Conservation (phyloP, 768 basidiomycete species). For the Nidularia pulvinata region DNA sequence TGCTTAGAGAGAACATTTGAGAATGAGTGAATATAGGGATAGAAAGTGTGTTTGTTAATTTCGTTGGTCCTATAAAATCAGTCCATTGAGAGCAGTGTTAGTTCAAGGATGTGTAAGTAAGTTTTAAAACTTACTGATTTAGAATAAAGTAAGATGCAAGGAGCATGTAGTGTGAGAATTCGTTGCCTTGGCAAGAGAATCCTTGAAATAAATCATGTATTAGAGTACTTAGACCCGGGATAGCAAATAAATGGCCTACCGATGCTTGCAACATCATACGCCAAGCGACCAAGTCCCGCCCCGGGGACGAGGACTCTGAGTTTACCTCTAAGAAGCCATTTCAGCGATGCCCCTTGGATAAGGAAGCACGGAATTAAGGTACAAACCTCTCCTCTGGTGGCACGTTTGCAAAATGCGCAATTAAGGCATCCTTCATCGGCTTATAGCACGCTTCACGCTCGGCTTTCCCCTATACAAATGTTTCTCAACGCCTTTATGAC, state of each 20-base stretch:
- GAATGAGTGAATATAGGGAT: conserved; percentile 92
- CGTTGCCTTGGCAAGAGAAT: conserved; percentile 91
- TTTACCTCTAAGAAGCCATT: conserved; percentile 31
- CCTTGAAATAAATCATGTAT: conserved; percentile 39
- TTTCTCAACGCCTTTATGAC: not conserved
- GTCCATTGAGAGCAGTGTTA: conserved; percentile 1
- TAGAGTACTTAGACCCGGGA: no score
- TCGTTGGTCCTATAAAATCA: conserved; percentile 51
- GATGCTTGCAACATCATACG: conserved; percentile 83
- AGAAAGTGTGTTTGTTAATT: conserved; percentile 71
- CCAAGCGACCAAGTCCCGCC: conserved; percentile 84
- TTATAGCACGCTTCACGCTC: conserved; percentile 83
- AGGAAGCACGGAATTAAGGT: no score
- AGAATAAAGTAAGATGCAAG: conserved; percentile 87
- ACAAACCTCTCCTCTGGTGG: conserved; percentile 52
- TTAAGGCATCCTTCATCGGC: conserved; percentile 79
- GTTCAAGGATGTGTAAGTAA: not conserved
- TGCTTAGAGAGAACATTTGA: conserved; percentile 69
- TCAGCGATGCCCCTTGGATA: no score
- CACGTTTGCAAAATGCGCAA: conserved; percentile 60
- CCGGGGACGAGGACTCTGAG: conserved; percentile 88
- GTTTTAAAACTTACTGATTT: conserved; percentile 58
- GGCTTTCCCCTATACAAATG: conserved; percentile 51
- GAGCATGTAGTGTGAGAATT: conserved; percentile 96
- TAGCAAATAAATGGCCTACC: conserved; percentile 40